A percentile compares a stretch with the other conserved stretches of the same genome.
phyloP scores from a whole-genome alignment of 2,329 filamentous ascomycete species.

The Podosphaera xanthii region DNA sequence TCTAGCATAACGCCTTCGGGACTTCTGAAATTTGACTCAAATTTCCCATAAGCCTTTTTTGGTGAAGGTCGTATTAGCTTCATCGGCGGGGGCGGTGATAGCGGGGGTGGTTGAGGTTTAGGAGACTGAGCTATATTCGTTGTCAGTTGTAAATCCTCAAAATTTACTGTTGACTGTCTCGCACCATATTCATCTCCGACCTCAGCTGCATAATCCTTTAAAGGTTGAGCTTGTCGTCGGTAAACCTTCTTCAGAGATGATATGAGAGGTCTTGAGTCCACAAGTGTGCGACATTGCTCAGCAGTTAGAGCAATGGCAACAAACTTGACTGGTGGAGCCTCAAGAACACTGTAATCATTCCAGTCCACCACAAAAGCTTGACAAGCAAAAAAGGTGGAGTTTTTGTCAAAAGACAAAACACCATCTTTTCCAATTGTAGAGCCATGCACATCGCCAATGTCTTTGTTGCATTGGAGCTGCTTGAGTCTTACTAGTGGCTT shows the following conservation, averaged over 20 bases:
- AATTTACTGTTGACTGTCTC: too few relatives aligned
- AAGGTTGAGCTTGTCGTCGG: too few relatives aligned
- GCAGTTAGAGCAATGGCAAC: slow-evolving; percentile 24
- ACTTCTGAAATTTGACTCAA: too few relatives aligned
- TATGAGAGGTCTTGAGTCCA: background rate
- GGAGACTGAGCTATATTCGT: too few relatives aligned
- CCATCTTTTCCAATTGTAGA: slow-evolving; percentile 33
- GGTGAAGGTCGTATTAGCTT: too few relatives aligned
- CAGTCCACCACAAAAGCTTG: slow-evolving; percentile 28
- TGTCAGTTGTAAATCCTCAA: too few relatives aligned
- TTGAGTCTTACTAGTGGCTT: slow-evolving; percentile 3
- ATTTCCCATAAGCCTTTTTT: too few relatives aligned
- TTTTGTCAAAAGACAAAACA: slow-evolving; percentile 24
- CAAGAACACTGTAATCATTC: slow-evolving; percentile 28
- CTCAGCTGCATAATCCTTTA: too few relatives aligned
- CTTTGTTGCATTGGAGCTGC: slow-evolving; percentile 23
- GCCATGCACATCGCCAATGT: slow-evolving; percentile 26
- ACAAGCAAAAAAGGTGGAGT: slow-evolving; percentile 34
- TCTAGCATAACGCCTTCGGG: too few relatives aligned
- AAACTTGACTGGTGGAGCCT: slow-evolving; percentile 23
- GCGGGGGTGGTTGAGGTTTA: too few relatives aligned
- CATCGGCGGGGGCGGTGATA: too few relatives aligned
- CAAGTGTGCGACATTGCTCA: slow-evolving; percentile 17
- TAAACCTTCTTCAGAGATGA: background rate
- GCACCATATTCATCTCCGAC: too few relatives aligned